These are phyloP conservation scores for Symbiodinium pilosum DNA, from an alignment of 73 alveolate genomes.

Conservation along the genomic window DNA sequence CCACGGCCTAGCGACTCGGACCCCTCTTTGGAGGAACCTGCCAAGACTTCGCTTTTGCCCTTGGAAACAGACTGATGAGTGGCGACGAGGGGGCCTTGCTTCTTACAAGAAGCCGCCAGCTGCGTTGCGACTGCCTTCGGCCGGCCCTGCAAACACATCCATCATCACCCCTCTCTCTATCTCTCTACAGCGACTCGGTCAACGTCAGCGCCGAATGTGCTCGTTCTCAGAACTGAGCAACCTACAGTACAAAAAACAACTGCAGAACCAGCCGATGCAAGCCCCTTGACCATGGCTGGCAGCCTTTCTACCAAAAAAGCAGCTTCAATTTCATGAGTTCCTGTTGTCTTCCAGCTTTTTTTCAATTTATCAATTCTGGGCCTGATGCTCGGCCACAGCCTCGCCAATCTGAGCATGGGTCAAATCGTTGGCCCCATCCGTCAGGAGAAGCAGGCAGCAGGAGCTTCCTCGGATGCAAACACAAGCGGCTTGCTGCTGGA, in stretches of 20 bases:
- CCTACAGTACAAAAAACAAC: neutral
- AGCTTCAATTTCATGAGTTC: neutral
- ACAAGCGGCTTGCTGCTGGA: too few species aligned
- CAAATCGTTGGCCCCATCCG: constrained; percentile 44
- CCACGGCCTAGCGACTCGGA: neutral
- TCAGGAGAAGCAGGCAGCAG: constrained; percentile 59
- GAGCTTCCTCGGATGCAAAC: constrained; percentile 3
- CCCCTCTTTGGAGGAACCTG: constrained; percentile 9
- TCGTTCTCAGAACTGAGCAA: neutral
- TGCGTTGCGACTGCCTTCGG: constrained; percentile 79
- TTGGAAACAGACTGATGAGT: neutral
- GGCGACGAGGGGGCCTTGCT: neutral
- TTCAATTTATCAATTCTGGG: neutral
- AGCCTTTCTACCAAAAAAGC: neutral
- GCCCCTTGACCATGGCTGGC: neutral
- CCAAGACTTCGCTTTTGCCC: neutral
- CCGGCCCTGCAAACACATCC: constrained; percentile 52
- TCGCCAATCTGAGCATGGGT: constrained; percentile 14
- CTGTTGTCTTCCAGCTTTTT: too few species aligned
- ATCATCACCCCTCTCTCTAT: too few species aligned
- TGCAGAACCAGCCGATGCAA: neutral
- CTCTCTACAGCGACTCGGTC: too few species aligned
- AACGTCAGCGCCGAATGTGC: too few species aligned
- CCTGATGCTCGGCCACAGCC: constrained; percentile 49
- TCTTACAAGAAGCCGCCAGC: constrained; percentile 20